Base-by-base conservation (phyloP, 75 land plant genomes). In the Gnetum montanum region DNA sequence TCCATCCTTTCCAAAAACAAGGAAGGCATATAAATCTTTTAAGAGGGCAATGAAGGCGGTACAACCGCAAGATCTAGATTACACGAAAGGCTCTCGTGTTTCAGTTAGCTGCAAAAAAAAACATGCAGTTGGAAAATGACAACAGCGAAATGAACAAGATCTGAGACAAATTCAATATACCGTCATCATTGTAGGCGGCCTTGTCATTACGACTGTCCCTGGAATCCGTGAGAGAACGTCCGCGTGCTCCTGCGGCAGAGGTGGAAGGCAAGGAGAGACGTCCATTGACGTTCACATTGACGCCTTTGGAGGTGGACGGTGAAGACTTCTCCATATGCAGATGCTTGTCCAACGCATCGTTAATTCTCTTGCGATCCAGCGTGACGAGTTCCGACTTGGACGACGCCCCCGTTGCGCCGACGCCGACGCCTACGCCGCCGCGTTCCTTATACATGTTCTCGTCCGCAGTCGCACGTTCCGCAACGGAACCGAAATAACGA, bases 281-380 rank as follows among this genome's bases (percentile, higher is more conserved):
- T 4, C 60, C 68, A 59, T 48, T 65, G 2, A 44, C 43, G 8
- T 51, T 65, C 4, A 49, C 68, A 59, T 48, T 65, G 2, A 44
- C 43, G 8, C 64, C 69, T 19, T 48, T 46, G 8, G 70, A 67
- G 29, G 70, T 67, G 37, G 70, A 67, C 11, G 70, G 69, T 44
- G 63, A 49, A 23, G 69, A 66, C 63, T 49, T 66, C 53, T 66
- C 69, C 54, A 66, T 52, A 31, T 53, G 35, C 25, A 53, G 37
- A 33, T 66, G 69, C 55, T 66, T 66, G 22, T 66, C 69, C 33
- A 66, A 29, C 10, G 69, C 69, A 27, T 66, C 69, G 8, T 67
- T 67, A 56, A 61, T 67, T 43, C 70, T 24, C 43, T 68, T 68
- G 43, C 67, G 67, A 68, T 68, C 71, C 5, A 54, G 4, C 12